Evolutionary conservation across 345 rosid genomes (phyloP).

Genomic region (Lenwebbia sp.): DNA sequence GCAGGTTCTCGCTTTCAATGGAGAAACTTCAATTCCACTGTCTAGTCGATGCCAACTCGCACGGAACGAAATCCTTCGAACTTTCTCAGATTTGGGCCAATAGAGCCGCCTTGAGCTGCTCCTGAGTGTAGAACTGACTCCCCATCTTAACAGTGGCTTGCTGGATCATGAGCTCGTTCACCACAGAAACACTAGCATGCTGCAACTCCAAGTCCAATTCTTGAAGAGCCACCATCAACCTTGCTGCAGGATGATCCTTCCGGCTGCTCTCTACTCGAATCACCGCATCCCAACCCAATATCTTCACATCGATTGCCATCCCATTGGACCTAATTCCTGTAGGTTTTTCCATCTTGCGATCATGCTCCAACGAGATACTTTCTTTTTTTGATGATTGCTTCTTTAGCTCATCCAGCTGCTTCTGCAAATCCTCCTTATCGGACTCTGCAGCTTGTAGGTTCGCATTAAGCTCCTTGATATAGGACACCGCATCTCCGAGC

Average conservation of each 20-base stretch:
- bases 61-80: not conserved
- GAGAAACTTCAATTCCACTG: not conserved
- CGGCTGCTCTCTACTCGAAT: conserved; percentile 20
- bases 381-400: not conserved
- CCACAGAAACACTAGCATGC: conserved; percentile 31
- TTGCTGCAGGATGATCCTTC: conserved; percentile 36
- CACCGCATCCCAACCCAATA: conserved; percentile 30
- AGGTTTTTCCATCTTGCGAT: conserved; percentile 18
- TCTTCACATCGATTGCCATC: conserved; percentile 30
- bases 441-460: conserved; percentile 42
- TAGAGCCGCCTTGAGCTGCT: conserved; percentile 57
- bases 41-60: not conserved
- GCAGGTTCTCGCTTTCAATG: not conserved
- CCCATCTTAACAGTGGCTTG: conserved; percentile 35
- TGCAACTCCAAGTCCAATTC: conserved; percentile 31
- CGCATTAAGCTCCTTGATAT: conserved; percentile 60
- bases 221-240: conserved; percentile 25
- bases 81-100: conserved; percentile 36
- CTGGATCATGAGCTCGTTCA: conserved; percentile 39
- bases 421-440: conserved; percentile 55
- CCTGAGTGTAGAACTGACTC: conserved; percentile 49
- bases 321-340: conserved; percentile 5
- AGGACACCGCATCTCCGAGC: conserved; percentile 72
- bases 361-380: conserved; percentile 11
- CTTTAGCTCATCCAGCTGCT: conserved; percentile 39